These are phyloP conservation scores for Eremothecium coryli DNA, from an alignment of 1,139 yeast genomes.

Conservation along the genomic window DNA sequence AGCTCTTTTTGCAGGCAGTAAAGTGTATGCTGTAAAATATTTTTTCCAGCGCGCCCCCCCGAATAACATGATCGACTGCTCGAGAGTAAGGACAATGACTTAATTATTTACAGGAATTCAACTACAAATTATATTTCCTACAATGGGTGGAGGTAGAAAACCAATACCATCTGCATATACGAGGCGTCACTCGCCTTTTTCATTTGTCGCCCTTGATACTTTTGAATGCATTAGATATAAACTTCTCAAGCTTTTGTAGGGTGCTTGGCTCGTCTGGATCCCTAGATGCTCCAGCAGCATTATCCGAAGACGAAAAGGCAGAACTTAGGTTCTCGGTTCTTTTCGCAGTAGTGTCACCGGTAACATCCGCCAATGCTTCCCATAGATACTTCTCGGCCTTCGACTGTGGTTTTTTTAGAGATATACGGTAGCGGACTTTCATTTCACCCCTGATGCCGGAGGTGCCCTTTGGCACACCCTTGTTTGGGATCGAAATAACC, in stretches of 20 bases:
- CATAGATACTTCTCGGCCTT: slow-evolving; percentile 87
- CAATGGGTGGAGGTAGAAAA: no score
- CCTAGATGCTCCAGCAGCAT: slow-evolving; percentile 27
- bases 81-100: no score
- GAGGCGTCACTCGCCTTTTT: no score
- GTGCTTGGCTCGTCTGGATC: slow-evolving; percentile 49
- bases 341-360: slow-evolving; percentile 70
- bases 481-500: slow-evolving; percentile 67
- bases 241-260: slow-evolving; percentile 51
- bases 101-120: no score
- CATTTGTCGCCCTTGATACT: slow-evolving; percentile 34
- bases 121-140: no score
- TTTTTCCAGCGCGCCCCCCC: no score
- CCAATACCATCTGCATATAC: no score
- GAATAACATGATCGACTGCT: no score
- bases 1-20: no score
- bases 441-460: slow-evolving; percentile 67
- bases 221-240: slow-evolving; percentile 56
- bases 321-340: slow-evolving; percentile 40
- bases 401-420: slow-evolving; percentile 63
- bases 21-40: no score
- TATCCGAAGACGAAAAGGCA: slow-evolving; percentile 36
- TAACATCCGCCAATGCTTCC: slow-evolving; percentile 90
- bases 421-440: slow-evolving; percentile 65
- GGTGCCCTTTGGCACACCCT: slow-evolving; percentile 68